Conservation (phyloP, 2,329 filamentous ascomycete genomes). For the Amesomyces nigricolor region DNA sequence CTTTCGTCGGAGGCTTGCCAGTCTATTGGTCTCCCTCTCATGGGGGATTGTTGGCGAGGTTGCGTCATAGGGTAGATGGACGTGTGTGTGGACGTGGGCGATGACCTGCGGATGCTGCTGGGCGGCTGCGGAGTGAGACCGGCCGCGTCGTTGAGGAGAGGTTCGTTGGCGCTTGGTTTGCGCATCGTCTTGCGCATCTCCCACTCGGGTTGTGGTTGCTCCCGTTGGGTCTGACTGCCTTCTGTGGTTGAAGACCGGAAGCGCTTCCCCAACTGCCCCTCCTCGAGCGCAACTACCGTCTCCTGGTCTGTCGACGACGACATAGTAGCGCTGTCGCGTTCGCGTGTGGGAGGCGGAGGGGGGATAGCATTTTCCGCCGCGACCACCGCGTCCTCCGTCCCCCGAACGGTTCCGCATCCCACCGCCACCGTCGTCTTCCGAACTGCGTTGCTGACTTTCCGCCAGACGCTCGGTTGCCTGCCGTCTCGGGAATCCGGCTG, state of each 20-base stretch:
- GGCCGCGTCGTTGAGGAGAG: not conserved
- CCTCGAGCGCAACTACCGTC: conserved; percentile 8
- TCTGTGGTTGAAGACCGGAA: not conserved
- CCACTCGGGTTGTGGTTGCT: conserved; percentile 3
- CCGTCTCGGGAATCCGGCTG: conserved; percentile 27
- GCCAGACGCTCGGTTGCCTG: conserved; percentile 28
- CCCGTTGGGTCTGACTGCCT: not conserved
- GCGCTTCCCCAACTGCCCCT: conserved; percentile 6
- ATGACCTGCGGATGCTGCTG: conserved; percentile 7
- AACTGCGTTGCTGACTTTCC: conserved; percentile 25
- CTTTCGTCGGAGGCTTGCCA: not conserved
- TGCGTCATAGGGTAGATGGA: conserved; percentile 27
- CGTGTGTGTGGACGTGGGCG: conserved; percentile 29
- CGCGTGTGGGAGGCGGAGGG: conserved; percentile 3
- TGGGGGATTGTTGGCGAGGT: not conserved
- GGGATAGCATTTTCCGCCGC: not conserved
- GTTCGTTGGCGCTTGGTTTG: not conserved
- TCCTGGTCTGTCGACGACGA: conserved; percentile 20
- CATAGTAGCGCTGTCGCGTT: conserved; percentile 31
- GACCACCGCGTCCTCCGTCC: conserved; percentile 6
- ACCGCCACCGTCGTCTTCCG: conserved; percentile 17
- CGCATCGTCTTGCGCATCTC: conserved; percentile 25
- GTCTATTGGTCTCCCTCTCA: not conserved
- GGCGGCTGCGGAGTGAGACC: not conserved
- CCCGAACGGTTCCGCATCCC: conserved; percentile 3